Conservation (phyloP, 2,329 filamentous ascomycete species). For the Monilinia aucupariae region DNA sequence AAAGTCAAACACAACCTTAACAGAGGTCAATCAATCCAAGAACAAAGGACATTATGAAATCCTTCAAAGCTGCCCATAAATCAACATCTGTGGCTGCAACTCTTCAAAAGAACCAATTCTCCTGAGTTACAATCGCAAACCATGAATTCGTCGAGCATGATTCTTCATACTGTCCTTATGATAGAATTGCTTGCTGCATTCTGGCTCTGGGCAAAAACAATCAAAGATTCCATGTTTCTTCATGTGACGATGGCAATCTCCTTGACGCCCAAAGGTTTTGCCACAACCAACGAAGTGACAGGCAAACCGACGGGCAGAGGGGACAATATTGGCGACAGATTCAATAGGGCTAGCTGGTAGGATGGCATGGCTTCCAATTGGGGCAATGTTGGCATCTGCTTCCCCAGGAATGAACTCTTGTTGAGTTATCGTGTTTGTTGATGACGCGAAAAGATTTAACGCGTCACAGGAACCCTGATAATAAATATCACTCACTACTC, state of each 20-base stretch:
- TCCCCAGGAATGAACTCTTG: neutral
- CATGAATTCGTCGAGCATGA: neutral
- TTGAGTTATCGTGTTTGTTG: neutral
- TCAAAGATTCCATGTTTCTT: neutral
- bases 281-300: neutral
- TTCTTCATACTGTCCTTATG: neutral
- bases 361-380: neutral
- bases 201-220: neutral
- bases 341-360: neutral
- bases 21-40: neutral
- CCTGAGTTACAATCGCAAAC: neutral
- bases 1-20: neutral
- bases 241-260: neutral
- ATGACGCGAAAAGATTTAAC: neutral
- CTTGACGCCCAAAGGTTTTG: neutral
- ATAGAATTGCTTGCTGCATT: neutral
- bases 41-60: neutral
- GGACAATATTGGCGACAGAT: neutral
- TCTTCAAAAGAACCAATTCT: no score
- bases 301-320: neutral
- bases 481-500: neutral
- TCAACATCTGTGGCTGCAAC: neutral
- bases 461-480: neutral
- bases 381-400: neutral
- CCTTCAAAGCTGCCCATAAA: neutral